phyloP scores from a whole-genome alignment of 2,329 filamentous ascomycete genomes.

The Dichotomopilus funicola region DNA sequence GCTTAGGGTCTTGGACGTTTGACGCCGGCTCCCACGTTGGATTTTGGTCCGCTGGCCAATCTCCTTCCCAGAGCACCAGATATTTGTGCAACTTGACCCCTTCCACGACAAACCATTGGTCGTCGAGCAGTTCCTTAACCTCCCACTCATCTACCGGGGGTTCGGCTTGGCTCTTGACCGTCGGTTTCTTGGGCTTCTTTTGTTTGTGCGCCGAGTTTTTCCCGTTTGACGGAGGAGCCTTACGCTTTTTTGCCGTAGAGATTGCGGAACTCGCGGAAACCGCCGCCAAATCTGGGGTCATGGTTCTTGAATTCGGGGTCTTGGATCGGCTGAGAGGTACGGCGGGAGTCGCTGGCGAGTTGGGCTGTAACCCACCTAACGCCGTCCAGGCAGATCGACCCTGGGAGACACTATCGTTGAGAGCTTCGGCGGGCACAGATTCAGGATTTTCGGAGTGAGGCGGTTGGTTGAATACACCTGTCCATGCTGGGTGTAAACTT shows the following conservation, averaged over 20 bases:
- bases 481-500: constrained; percentile 12
- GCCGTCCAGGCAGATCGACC: not conserved
- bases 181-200: constrained; percentile 7
- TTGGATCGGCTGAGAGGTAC: not conserved
- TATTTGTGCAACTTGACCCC: constrained; percentile 39
- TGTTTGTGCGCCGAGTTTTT: not conserved
- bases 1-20: constrained; percentile 36
- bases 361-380: not conserved
- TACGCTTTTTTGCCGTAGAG: constrained; percentile 6
- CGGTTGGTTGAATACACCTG: constrained; percentile 3
- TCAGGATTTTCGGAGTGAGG: not conserved
- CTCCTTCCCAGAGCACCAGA: constrained; percentile 49
- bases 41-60: constrained; percentile 51
- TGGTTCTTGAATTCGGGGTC: not conserved
- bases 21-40: constrained; percentile 52
- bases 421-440: not conserved
- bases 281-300: not conserved
- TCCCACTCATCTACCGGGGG: constrained; percentile 23
- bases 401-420: not conserved
- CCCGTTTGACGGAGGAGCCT: not conserved
- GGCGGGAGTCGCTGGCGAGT: not conserved
- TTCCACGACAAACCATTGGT: constrained; percentile 33
- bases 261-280: not conserved
- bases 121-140: constrained; percentile 24
- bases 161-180: constrained; percentile 12